Evolutionary conservation across 2,329 filamentous ascomycete species (phyloP).

Genomic region (Colletotrichum lindemuthianum): DNA sequence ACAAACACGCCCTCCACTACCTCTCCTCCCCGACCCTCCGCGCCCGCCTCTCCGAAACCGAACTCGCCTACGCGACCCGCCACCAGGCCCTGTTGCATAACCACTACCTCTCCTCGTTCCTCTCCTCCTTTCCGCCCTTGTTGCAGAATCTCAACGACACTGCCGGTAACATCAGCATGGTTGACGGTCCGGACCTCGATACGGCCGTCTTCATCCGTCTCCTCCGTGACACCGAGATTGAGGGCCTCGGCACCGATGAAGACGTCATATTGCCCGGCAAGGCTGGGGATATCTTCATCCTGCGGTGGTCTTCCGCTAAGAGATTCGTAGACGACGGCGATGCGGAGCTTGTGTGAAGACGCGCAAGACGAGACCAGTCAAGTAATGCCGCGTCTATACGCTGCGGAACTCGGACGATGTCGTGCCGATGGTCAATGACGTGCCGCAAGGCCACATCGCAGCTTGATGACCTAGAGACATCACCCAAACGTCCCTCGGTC

Average conservation of each 20-base stretch:
- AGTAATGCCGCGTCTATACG: too few relatives aligned
- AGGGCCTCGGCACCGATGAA: slow-evolving; percentile 70
- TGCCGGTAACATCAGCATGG: slow-evolving; percentile 89
- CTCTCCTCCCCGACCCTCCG: slow-evolving; percentile 66
- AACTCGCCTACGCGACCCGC: slow-evolving; percentile 83
- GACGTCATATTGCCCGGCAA: slow-evolving; percentile 68
- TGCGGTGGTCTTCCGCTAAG: slow-evolving; percentile 81
- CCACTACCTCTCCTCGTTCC: slow-evolving; percentile 88
- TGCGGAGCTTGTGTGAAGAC: slow-evolving; percentile 67
- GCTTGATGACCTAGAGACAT: too few relatives aligned
- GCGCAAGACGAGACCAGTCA: neutral
- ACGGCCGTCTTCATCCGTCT: slow-evolving; percentile 86
- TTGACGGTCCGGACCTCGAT: slow-evolving; percentile 85
- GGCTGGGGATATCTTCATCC: slow-evolving; percentile 73
- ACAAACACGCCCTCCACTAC: slow-evolving; percentile 80
- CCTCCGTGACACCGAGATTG: slow-evolving; percentile 67
- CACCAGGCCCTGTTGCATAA: slow-evolving; percentile 86
- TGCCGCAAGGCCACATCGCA: too few relatives aligned
- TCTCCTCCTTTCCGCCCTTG: slow-evolving; percentile 80
- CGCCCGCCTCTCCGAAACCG: slow-evolving; percentile 76
- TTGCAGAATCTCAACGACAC: slow-evolving; percentile 91
- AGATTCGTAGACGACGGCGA: slow-evolving; percentile 62
- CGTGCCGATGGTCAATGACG: too few relatives aligned
- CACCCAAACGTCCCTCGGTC: too few relatives aligned
- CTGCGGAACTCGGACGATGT: too few relatives aligned